A percentile compares a stretch with the other conserved stretches of the same genome.
These are phyloP conservation scores for Fusarium sp. DNA, from an alignment of 2,329 filamentous ascomycete species.

Conservation along the genomic window DNA sequence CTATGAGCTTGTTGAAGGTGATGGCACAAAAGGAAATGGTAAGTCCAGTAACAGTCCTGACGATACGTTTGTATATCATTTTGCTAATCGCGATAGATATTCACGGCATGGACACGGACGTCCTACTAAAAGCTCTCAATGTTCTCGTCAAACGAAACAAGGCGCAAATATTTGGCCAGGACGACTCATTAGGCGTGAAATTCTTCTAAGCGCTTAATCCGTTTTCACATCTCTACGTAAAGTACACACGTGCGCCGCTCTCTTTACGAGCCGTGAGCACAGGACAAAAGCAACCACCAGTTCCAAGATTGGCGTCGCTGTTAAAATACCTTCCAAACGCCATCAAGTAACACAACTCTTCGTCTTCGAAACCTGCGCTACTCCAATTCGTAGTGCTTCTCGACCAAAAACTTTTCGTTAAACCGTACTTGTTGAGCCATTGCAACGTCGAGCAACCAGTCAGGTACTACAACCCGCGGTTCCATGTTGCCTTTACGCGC, in stretches of 20 bases:
- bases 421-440: conserved; percentile 87
- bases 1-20: conserved; percentile 92
- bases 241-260: conserved; percentile 16
- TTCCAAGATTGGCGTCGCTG: conserved; percentile 20
- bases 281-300: conserved; percentile 16
- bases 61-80: not conserved
- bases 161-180: conserved; percentile 91
- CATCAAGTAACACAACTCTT: conserved; percentile 25
- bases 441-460: conserved; percentile 91
- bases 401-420: conserved; percentile 70
- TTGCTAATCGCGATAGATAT: conserved; percentile 69
- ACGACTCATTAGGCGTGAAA: conserved; percentile 92
- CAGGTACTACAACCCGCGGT: conserved; percentile 82
- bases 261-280: conserved; percentile 9
- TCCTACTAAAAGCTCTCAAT: conserved; percentile 82
- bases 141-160: conserved; percentile 90
- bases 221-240: conserved; percentile 38
- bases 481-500: conserved; percentile 82
- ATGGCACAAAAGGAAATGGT: conserved; percentile 78
- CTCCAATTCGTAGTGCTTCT: conserved; percentile 55
- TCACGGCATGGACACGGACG: conserved; percentile 85
- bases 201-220: conserved; percentile 78
- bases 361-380: conserved; percentile 4
- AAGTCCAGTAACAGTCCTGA: conserved; percentile 40
- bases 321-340: conserved; percentile 37